A percentile compares a stretch with the other conserved stretches of the same genome.
Evolutionary conservation across 2,329 filamentous ascomycete genomes (phyloP).

Genomic region (Aspergillus phoenicis): DNA sequence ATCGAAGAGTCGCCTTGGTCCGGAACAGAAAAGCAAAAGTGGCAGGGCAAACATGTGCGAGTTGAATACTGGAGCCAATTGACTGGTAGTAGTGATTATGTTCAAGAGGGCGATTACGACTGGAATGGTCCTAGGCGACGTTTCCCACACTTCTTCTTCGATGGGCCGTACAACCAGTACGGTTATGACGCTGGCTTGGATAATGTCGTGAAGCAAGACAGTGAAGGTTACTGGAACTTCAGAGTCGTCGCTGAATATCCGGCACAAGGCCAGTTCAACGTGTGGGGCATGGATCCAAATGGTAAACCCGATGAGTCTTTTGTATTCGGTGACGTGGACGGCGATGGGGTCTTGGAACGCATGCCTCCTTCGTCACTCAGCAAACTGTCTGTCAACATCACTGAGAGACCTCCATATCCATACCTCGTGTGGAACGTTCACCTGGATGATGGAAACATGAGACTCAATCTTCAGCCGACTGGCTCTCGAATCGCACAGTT

Average conservation of each 20-base stretch:
- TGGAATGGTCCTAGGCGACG: slow-evolving; percentile 48
- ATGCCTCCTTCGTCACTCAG: slow-evolving; percentile 62
- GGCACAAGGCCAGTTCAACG: slow-evolving; percentile 62
- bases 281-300: slow-evolving; percentile 68
- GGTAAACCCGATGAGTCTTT: slow-evolving; percentile 62
- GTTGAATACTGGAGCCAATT: slow-evolving; percentile 65
- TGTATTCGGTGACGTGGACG: slow-evolving; percentile 64
- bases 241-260: slow-evolving; percentile 68
- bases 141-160: slow-evolving; percentile 65
- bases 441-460: slow-evolving; percentile 57
- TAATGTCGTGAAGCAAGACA: slow-evolving; percentile 55
- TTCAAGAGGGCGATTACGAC: slow-evolving; percentile 61
- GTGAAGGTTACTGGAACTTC: slow-evolving; percentile 58
- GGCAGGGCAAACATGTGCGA: slow-evolving; percentile 64
- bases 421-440: slow-evolving; percentile 59
- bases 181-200: slow-evolving; percentile 63
- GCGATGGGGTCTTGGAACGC: slow-evolving; percentile 62
- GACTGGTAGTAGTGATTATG: slow-evolving; percentile 61
- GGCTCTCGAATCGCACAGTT: slow-evolving; percentile 60
- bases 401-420: slow-evolving; percentile 56
- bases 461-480: slow-evolving; percentile 55
- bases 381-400: slow-evolving; percentile 61
- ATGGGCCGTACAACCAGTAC: slow-evolving; percentile 65
- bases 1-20: slow-evolving; percentile 57
- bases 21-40: slow-evolving; percentile 60